These are phyloP conservation scores for Candida chilensis DNA, from an alignment of 805 yeast species.

Conservation along the genomic window DNA sequence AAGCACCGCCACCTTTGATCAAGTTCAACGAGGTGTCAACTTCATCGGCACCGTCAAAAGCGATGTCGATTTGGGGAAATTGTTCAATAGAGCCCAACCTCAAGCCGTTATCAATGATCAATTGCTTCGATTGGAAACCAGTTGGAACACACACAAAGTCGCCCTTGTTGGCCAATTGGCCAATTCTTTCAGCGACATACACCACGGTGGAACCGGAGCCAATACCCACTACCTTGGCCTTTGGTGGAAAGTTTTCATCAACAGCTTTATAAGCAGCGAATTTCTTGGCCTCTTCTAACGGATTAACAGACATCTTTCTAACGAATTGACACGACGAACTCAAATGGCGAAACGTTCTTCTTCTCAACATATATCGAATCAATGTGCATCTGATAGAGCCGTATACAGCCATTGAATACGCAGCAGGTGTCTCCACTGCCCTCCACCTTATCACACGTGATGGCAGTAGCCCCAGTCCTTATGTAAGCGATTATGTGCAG, in stretches of 20 bases:
- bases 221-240: conserved; percentile 75
- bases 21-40: conserved; percentile 74
- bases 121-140: conserved; percentile 88
- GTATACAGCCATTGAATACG: no score
- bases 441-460: no score
- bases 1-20: conserved; percentile 99
- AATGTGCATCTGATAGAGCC: no score
- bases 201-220: conserved; percentile 98
- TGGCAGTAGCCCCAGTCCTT: no score
- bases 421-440: no score
- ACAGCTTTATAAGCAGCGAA: conserved; percentile 89
- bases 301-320: conserved; percentile 12
- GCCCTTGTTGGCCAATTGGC: conserved; percentile 47
- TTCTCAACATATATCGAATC: no score
- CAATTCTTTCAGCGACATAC: conserved; percentile 92
- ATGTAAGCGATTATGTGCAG: no score
- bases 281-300: conserved; percentile 78
- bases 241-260: conserved; percentile 67
- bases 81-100: conserved; percentile 77
- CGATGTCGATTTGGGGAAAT: conserved; percentile 75
- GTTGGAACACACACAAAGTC: conserved; percentile 83
- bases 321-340: no score
- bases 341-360: no score
- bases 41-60: conserved; percentile 98
- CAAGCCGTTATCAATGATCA: conserved; percentile 76